phyloP scores from a whole-genome alignment of 1,284 basidiomycete species.

The Coniferiporia sulphurascens region DNA sequence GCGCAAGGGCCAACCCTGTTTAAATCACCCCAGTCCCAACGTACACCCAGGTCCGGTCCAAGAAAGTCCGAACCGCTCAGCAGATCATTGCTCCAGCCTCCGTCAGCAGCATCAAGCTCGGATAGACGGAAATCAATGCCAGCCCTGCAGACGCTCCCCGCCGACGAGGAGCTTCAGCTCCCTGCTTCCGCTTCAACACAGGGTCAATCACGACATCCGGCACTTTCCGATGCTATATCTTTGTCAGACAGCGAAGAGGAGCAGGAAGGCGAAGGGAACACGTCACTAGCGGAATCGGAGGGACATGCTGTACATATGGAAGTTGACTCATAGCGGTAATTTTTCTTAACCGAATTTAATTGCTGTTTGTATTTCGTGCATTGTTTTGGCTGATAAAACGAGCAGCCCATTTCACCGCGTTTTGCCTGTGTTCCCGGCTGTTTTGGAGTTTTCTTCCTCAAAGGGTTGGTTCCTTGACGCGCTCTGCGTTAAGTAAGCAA shows the following conservation, averaged over 20 bases:
- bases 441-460: no score
- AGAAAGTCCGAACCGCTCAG: conserved; percentile 9
- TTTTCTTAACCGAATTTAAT: not conserved
- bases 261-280: not conserved
- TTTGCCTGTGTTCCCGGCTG: no score
- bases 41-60: not conserved
- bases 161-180: not conserved
- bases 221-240: not conserved
- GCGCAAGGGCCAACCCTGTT: not conserved
- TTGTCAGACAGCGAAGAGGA: conserved; percentile 9
- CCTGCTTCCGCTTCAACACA: no score
- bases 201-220: not conserved
- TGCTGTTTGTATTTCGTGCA: not conserved
- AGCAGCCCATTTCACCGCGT: not conserved
- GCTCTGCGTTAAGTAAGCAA: no score
- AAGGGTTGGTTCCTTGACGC: no score
- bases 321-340: conserved; percentile 4
- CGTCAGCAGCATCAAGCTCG: not conserved
- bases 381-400: not conserved
- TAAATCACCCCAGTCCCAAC: not conserved
- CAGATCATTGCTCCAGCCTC: conserved; percentile 1
- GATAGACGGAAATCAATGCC: conserved; percentile 11
- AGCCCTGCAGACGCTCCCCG: not conserved
- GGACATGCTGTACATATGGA: not conserved
- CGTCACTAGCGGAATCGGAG: not conserved